phyloP scores from a whole-genome alignment of 2,329 filamentous ascomycete genomes.

The Penicillium sp. region DNA sequence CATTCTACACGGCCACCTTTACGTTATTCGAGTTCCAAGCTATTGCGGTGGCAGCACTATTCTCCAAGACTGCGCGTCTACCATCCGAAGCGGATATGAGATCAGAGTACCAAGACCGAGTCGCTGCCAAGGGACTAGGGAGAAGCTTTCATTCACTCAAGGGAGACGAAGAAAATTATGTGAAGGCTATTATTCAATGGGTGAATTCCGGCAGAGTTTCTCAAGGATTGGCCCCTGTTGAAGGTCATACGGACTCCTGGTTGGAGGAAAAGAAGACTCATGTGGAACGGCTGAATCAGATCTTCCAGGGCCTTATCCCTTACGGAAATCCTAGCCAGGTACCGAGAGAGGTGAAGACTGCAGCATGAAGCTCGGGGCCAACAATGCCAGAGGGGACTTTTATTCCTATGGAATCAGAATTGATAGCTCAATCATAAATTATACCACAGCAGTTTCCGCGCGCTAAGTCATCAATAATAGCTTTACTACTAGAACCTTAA shows the following conservation, averaged over 20 bases:
- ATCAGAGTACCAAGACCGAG: conserved; percentile 32
- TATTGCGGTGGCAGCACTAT: conserved; percentile 61
- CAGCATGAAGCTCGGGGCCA: neutral
- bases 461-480: too few relatives aligned
- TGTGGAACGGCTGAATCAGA: conserved; percentile 23
- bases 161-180: conserved; percentile 40
- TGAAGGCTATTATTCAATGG: conserved; percentile 39
- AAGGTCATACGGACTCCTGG: conserved; percentile 39
- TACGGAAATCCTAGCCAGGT: conserved; percentile 7
- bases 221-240: conserved; percentile 26
- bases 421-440: too few relatives aligned
- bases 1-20: conserved; percentile 70
- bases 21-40: conserved; percentile 73
- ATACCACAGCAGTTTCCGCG: too few relatives aligned
- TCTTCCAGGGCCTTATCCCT: conserved; percentile 19
- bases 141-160: conserved; percentile 44
- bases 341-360: conserved; percentile 7
- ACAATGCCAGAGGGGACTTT: too few relatives aligned
- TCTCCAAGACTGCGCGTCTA: conserved; percentile 56
- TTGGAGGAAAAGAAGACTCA: conserved; percentile 31
- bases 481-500: too few relatives aligned
- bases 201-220: conserved; percentile 32
- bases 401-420: too few relatives aligned
- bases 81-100: conserved; percentile 49
- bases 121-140: conserved; percentile 34